Base-by-base conservation (phyloP, 2,329 filamentous ascomycete genomes). In the Fonsecaea nubica region DNA sequence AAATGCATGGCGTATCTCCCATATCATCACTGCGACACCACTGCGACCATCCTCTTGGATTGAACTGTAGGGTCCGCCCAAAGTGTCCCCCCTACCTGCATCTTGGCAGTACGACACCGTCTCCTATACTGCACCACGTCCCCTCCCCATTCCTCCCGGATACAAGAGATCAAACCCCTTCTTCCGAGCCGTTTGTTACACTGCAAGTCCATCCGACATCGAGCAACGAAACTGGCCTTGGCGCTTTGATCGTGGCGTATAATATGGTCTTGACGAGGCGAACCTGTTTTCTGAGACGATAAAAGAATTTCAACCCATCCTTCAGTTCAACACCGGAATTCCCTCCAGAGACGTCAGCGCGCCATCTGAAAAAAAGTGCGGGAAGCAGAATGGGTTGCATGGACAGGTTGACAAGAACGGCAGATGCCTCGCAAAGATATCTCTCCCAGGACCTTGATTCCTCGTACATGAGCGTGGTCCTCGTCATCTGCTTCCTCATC, bases 401-500 rank as follows among this genome's bases (percentile, higher is more conserved):
- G 38, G 66, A 66, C n/a, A 60, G 53, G 9, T 54, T 42, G 35
- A 42, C 32, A 38, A 42, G 57, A 40, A 64, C 32, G 32, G 48
- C 55, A 38, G 21, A 55, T 36, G 36, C 57, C 12, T 58, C 61
- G 6, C 60, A 66, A 25, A 63, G 58, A 40, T 71, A 69, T 61
- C 53, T 68, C 40, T 63, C 57, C n/a, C 58, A 71, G 18, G 70
- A 73, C 58, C 65, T 73, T 55, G 68, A 69, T 15, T 33, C 55
- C 40, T 58, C 64, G n/a, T 65, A 67, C 40, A 69, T 73, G 70
- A 66, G 60, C 45, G 10, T 64, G 10, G 64, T 72, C 4, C 64
- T 74, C 18, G 72, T 79, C 30, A 73, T 76, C 66, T 82, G 69
- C 68, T 82, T 63, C 74, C 78, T 81, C 60, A 72, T 78, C 36